Evolutionary conservation across 2,329 filamentous ascomycete species (phyloP), one percentile per base, ranked within the genome.

Genomic region (Neofusicoccum ribis): DNA sequence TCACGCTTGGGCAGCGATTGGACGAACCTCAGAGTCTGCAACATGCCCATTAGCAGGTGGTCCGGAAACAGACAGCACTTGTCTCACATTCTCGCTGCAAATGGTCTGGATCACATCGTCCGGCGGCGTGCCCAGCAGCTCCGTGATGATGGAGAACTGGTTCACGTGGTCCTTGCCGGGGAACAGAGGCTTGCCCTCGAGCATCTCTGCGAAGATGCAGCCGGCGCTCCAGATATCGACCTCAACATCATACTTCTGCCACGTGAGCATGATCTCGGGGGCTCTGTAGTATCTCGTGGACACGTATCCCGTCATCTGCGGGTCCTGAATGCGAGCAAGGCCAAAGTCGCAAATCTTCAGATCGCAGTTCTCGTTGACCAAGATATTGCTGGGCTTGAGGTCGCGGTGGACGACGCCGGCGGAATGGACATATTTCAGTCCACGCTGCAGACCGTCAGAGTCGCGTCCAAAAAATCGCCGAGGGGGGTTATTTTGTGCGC

Each of bases 261-360:
- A 99, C 69, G 95, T 98, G 77, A 99, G 92, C 95, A 99, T 99
- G 77, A 99, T 99, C 81, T 99, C 95, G 17, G 95, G 95, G 8
- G 95, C 95, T 74, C 95, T 89, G 85, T 99, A 99, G 85, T 99
- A 99, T 84, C 95, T 86, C 68, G 95, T 99, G 54, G 95, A 98
- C 67, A 99, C 95, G 77, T 99, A 99, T 72, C 95, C 95, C 47
- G 95, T 99, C 95, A 99, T 99, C 81, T 99, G 95, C 41, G 95
- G 95, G 76, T 99, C 95, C 79, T 99, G 95, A 73, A 99, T 97
- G 79, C 95, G 92, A 63, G 95, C 95, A 67, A 99, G 85, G 70
- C 95, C 95, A 74, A 99, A 99, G 78, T 99, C 95, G 85, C 95
- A 99, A 79, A 99, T 99, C 84, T 99, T 99, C 73, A 99, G 83